A percentile compares a stretch with the other conserved stretches of the same genome.
Evolutionary conservation across 441 rosid species (phyloP).

Genomic region (Arabidopsis hybrid): DNA sequence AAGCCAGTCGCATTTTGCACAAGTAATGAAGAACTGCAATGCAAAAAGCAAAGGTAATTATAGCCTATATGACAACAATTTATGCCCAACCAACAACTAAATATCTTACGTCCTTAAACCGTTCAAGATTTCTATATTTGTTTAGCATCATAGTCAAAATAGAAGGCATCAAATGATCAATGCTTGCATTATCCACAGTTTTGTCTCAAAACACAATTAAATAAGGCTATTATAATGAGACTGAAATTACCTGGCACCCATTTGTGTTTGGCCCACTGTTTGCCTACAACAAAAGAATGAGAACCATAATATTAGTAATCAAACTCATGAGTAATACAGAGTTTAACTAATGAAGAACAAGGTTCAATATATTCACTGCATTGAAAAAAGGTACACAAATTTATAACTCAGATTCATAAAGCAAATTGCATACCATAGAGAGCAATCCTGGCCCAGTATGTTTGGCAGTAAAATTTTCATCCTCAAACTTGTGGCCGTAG

Average conservation of each 20-base stretch:
- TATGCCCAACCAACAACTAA: conserved; percentile 3
- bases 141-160: conserved; percentile 16
- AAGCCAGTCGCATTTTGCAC: conserved; percentile 99
- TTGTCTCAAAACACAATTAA: neutral
- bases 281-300: conserved; percentile 61
- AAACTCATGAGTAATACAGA: conserved; percentile 14
- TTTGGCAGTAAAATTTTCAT: conserved; percentile 85
- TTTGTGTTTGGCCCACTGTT: conserved; percentile 89
- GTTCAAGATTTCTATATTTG: neutral
- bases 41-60: conserved; percentile 13
- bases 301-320: conserved; percentile 7
- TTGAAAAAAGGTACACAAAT: neutral
- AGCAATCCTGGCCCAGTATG: conserved; percentile 97
- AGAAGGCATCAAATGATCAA: neutral
- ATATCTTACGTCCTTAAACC: neutral
- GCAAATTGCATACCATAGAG: conserved; percentile 70
- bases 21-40: conserved; percentile 91
- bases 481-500: conserved; percentile 86
- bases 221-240: conserved; percentile 2
- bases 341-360: neutral
- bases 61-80: neutral
- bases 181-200: conserved; percentile 1
- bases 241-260: conserved; percentile 78
- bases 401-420: neutral
- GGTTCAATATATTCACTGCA: neutral